A percentile compares a stretch with the other conserved stretches of the same genome.
Evolutionary conservation across 1,284 basidiomycete genomes (phyloP).

Genomic region (Tetrapyrgos nigripes): DNA sequence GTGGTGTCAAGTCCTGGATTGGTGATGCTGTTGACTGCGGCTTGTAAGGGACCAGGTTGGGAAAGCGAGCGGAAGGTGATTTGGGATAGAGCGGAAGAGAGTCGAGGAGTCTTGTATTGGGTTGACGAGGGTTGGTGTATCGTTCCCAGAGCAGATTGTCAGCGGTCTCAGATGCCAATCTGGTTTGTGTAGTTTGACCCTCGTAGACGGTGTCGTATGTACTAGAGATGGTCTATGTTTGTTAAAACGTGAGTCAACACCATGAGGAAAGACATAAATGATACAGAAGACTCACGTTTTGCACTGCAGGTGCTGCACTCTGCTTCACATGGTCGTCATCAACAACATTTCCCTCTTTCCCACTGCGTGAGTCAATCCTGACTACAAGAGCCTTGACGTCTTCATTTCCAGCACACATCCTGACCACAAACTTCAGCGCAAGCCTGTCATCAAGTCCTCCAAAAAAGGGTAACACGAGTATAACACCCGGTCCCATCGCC

Average conservation of each 20-base stretch:
- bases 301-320: constrained; percentile 13
- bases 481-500: constrained; percentile 51
- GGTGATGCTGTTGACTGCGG: constrained; percentile 52
- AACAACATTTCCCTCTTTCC: constrained; percentile 39
- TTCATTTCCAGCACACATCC: constrained; percentile 70
- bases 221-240: constrained; percentile 53
- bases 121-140: constrained; percentile 47
- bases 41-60: constrained; percentile 61
- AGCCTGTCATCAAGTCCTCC: constrained; percentile 93
- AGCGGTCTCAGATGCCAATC: constrained; percentile 74
- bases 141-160: constrained; percentile 74
- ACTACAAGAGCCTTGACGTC: constrained; percentile 75
- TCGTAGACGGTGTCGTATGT: constrained; percentile 76
- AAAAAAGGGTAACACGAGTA: constrained; percentile 86
- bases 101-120: constrained; percentile 30
- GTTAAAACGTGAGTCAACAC: constrained; percentile 5
- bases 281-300: constrained; percentile 18
- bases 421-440: constrained; percentile 79
- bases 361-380: constrained; percentile 55
- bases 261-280: too few species aligned
- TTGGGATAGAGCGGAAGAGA: constrained; percentile 54
- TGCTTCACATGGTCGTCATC: constrained; percentile 30
- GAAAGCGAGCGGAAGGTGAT: constrained; percentile 58
- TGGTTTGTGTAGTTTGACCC: constrained; percentile 62
- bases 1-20: constrained; percentile 25